These are phyloP conservation scores for Penicillium concentricum DNA, from an alignment of 2,329 filamentous ascomycete species.

Conservation along the genomic window DNA sequence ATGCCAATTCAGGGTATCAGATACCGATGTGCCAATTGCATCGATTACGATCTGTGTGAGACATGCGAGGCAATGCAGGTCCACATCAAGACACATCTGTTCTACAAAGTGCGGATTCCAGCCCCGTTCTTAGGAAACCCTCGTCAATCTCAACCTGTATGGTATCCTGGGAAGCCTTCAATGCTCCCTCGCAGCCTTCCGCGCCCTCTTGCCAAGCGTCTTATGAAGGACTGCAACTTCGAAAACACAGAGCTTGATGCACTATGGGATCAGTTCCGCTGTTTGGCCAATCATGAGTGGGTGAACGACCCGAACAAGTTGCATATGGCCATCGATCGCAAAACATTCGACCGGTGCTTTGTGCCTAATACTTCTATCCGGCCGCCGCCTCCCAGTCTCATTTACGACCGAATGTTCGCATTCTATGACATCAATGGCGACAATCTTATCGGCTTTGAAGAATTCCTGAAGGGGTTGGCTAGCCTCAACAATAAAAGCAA, in stretches of 20 bases:
- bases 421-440: conserved; percentile 94
- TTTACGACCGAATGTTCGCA: conserved; percentile 94
- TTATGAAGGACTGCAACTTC: conserved; percentile 71
- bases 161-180: conserved; percentile 85
- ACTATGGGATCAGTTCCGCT: conserved; percentile 95
- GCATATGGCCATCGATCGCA: conserved; percentile 80
- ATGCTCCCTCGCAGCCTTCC: conserved; percentile 67
- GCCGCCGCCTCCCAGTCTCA: conserved; percentile 77
- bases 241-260: conserved; percentile 87
- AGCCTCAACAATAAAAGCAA: conserved; percentile 58
- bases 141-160: conserved; percentile 75
- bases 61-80: conserved; percentile 72
- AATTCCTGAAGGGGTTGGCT: conserved; percentile 82
- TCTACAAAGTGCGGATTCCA: conserved; percentile 92
- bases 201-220: conserved; percentile 63
- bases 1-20: conserved; percentile 88
- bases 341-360: conserved; percentile 88
- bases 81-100: conserved; percentile 88
- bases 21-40: conserved; percentile 93
- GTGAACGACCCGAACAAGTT: conserved; percentile 75
- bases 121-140: conserved; percentile 77
- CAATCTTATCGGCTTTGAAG: conserved; percentile 84
- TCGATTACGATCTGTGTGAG: conserved; percentile 94
- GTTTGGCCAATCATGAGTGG: conserved; percentile 85
- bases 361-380: conserved; percentile 79